Conservation (phyloP, 108 stramenopile species). For the Fragilaria radians region DNA sequence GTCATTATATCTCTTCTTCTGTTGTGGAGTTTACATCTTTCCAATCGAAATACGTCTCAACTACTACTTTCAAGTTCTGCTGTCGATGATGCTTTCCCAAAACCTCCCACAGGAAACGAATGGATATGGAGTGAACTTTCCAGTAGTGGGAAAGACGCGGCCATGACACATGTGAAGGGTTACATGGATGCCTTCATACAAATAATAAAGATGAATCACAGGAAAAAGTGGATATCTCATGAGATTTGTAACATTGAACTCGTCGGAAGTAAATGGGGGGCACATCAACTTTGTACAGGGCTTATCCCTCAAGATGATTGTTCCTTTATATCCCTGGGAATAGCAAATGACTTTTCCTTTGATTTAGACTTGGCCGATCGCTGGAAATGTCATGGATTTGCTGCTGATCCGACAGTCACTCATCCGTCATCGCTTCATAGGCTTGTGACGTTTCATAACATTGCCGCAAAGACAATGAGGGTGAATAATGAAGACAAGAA, state of each 20-base stretch:
- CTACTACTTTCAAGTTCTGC: too few species aligned
- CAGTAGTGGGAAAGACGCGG: too few species aligned
- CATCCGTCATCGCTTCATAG: conserved; percentile 53
- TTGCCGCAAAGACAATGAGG: conserved; percentile 24
- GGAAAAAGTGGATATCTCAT: too few species aligned
- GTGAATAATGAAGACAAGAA: conserved; percentile 48
- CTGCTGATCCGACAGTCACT: conserved; percentile 49
- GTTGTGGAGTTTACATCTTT: neutral
- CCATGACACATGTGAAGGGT: too few species aligned
- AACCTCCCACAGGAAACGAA: too few species aligned
- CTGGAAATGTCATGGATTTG: conserved; percentile 61
- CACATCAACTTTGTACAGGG: too few species aligned
- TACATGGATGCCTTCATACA: too few species aligned
- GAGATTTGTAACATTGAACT: too few species aligned
- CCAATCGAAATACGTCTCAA: neutral
- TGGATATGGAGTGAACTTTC: too few species aligned
- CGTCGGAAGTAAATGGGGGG: too few species aligned
- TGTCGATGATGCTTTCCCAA: too few species aligned
- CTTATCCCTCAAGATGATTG: conserved; percentile 34
- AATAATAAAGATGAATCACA: too few species aligned
- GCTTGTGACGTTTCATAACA: conserved; percentile 53
- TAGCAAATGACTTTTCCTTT: conserved; percentile 51
- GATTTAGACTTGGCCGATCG: conserved; percentile 33
- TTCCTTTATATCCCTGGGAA: conserved; percentile 52
- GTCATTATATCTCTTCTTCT: neutral